Conservation (phyloP, 345 rosid species). For the Pelargonium nanum region DNA sequence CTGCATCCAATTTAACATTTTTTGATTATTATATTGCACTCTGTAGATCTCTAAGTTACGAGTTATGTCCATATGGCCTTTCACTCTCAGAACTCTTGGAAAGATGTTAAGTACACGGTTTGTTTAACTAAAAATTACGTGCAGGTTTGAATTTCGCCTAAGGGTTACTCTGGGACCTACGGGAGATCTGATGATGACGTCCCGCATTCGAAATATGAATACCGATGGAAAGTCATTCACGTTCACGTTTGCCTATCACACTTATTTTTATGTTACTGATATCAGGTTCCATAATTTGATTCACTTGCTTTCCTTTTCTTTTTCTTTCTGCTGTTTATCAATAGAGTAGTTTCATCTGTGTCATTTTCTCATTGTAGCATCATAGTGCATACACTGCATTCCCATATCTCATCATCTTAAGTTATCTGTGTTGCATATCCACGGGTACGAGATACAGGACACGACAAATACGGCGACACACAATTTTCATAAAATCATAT, state of each 20-base stretch:
- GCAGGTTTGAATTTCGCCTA: constrained; percentile 79
- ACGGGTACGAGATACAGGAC: no score
- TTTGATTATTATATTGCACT: no score
- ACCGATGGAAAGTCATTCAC: constrained; percentile 80
- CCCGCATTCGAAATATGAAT: constrained; percentile 74
- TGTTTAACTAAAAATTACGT: neutral
- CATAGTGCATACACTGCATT: no score
- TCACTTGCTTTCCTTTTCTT: no score
- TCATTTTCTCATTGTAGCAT: no score
- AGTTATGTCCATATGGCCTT: neutral
- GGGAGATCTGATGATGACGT: constrained; percentile 76
- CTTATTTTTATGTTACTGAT: constrained; percentile 85
- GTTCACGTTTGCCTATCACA: constrained; percentile 92
- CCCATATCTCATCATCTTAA: no score
- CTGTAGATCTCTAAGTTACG: neutral
- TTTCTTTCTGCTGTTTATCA: no score
- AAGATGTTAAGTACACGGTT: neutral
- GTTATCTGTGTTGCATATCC: no score
- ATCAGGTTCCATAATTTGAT: constrained; percentile 55
- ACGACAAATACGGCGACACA: no score
- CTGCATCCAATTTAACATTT: neutral
- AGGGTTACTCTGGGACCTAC: constrained; percentile 70
- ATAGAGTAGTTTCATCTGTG: no score
- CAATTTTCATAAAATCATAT: no score
- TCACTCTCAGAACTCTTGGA: neutral